Conservation (phyloP, 768 basidiomycete species). For the Russula sp. region DNA sequence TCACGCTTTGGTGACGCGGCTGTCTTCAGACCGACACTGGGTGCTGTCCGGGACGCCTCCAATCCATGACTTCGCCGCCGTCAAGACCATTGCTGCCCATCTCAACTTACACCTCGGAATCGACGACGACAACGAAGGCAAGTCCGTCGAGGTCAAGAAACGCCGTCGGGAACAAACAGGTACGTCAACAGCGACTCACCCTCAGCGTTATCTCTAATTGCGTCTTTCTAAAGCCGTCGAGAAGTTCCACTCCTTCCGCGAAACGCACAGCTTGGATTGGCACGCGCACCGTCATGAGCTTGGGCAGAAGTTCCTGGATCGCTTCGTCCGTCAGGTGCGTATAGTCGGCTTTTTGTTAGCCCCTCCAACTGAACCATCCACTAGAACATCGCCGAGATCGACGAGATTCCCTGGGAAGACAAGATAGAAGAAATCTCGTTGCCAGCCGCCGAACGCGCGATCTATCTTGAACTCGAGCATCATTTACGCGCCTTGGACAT, state of each 20-base stretch:
- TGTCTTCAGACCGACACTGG: conserved; percentile 81
- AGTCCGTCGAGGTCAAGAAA: conserved; percentile 69
- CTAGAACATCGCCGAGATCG: conserved; percentile 93
- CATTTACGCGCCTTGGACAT: conserved; percentile 88
- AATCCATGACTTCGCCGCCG: conserved; percentile 80
- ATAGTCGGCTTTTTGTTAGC: not conserved
- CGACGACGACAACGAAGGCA: conserved; percentile 81
- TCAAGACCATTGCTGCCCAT: conserved; percentile 89
- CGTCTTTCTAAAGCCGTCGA: conserved; percentile 56
- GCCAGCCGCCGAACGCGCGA: conserved; percentile 89
- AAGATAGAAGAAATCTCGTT: conserved; percentile 61
- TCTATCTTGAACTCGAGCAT: conserved; percentile 92
- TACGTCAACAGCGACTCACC: conserved; percentile 30
- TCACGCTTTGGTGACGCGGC: conserved; percentile 67
- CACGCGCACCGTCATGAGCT: conserved; percentile 79
- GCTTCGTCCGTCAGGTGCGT: conserved; percentile 77
- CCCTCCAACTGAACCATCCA: not conserved
- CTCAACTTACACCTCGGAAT: conserved; percentile 87
- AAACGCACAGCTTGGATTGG: conserved; percentile 89
- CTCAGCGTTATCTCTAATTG: not conserved
- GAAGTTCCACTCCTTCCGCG: conserved; percentile 94
- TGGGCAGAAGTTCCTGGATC: conserved; percentile 77
- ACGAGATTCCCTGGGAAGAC: conserved; percentile 80
- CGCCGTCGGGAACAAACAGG: conserved; percentile 81
- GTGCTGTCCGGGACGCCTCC: conserved; percentile 97